These are phyloP conservation scores for Adiantum capillusveneris DNA, from an alignment of 75 land plant genomes.

Conservation along the genomic window DNA sequence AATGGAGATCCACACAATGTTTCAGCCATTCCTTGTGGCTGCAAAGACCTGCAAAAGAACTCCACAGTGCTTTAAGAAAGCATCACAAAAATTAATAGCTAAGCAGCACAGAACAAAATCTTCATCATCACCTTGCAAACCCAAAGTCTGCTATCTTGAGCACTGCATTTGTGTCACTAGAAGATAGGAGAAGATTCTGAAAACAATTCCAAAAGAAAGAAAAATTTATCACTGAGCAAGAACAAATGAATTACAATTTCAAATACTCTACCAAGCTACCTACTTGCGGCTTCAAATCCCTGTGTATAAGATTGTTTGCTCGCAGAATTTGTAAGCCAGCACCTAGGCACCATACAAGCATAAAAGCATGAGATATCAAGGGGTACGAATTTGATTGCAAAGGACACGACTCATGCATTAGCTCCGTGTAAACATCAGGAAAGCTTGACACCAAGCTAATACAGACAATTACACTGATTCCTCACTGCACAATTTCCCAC, in stretches of 20 bases:
- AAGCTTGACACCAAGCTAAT: too few species aligned
- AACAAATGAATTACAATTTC: too few species aligned
- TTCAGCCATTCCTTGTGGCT: constrained; percentile 91
- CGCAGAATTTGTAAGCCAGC: constrained; percentile 85
- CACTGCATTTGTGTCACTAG: constrained; percentile 56
- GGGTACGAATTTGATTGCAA: too few species aligned
- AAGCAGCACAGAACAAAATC: too few species aligned
- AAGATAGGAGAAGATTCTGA: constrained; percentile 89
- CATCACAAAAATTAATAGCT: too few species aligned
- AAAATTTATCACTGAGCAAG: background rate
- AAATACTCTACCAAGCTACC: background rate
- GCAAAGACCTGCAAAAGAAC: constrained; percentile 54
- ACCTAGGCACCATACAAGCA: too few species aligned
- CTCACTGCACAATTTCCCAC: too few species aligned
- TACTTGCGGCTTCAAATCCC: constrained; percentile 98
- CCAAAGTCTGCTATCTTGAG: constrained; percentile 98
- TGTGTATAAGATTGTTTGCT: constrained; percentile 82
- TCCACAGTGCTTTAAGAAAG: too few species aligned
- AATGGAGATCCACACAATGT: constrained; percentile 98
- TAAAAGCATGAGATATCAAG: too few species aligned
- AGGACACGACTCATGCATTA: too few species aligned
- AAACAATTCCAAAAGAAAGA: background rate
- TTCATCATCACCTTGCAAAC: constrained; percentile 98
- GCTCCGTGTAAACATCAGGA: too few species aligned
- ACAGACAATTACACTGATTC: too few species aligned